Conservation (phyloP, 75 land plant species). For the Selaginella moellendorffii region DNA sequence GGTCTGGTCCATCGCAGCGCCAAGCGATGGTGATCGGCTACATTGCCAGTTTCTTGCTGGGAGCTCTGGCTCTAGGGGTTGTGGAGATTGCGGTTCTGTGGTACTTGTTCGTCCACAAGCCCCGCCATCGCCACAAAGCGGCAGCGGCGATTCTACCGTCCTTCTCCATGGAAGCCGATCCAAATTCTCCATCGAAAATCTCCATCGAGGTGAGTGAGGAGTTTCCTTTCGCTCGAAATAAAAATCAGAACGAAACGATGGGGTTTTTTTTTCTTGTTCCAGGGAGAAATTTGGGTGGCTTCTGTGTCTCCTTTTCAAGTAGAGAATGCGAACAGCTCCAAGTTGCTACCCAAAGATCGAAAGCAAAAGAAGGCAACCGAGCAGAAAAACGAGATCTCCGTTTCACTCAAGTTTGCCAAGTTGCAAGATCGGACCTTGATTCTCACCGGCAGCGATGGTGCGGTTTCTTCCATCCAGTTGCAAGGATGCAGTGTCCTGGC, state of each 20-base stretch:
- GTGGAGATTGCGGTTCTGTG: slow-evolving; percentile 5
- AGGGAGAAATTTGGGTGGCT: slow-evolving; percentile 32
- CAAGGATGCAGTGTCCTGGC: slow-evolving; percentile 42
- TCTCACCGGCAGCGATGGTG: slow-evolving; percentile 46
- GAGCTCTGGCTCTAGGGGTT: background rate
- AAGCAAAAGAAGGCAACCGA: slow-evolving; percentile 32
- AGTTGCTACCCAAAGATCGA: slow-evolving; percentile 27
- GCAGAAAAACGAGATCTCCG: slow-evolving; percentile 46
- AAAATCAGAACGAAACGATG: background rate
- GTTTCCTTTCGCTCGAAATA: background rate
- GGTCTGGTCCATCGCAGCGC: background rate
- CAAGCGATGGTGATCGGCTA: background rate
- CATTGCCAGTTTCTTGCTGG: slow-evolving; percentile 13
- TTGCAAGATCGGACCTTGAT: slow-evolving; percentile 32
- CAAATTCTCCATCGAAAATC: slow-evolving; percentile 9
- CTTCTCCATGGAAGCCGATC: background rate
- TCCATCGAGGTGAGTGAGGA: slow-evolving; percentile 6
- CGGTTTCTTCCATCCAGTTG: slow-evolving; percentile 30
- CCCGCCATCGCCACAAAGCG: background rate
- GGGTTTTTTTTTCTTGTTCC: background rate
- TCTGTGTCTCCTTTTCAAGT: slow-evolving; percentile 14
- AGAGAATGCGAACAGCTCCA: background rate
- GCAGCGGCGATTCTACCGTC: slow-evolving; percentile 6
- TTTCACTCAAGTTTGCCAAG: slow-evolving; percentile 41
- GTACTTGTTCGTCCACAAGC: slow-evolving; percentile 5